Evolutionary conservation across 1,284 basidiomycete genomes (phyloP).

Genomic region (Chalciporus sp.): DNA sequence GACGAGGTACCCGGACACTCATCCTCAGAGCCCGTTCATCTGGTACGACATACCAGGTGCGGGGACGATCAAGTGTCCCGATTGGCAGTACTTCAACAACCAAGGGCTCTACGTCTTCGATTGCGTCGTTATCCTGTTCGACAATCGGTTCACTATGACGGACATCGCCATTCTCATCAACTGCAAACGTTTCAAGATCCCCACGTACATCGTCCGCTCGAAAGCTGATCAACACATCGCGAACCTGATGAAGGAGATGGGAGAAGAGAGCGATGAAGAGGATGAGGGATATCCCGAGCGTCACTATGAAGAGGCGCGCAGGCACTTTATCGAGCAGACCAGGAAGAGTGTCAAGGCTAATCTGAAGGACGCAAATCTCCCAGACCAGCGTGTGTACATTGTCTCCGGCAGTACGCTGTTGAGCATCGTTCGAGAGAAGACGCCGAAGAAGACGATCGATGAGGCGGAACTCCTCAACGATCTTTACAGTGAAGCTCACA

Average conservation of each 20-base stretch:
- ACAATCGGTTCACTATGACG: constrained; percentile 21
- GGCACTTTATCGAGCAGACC: constrained; percentile 20
- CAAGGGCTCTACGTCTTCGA: constrained; percentile 24
- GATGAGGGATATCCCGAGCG: constrained; percentile 1
- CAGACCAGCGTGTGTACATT: constrained; percentile 24
- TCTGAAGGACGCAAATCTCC: constrained; percentile 21
- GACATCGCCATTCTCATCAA: constrained; percentile 17
- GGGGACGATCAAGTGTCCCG: constrained; percentile 17
- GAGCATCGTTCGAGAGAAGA: constrained; percentile 6
- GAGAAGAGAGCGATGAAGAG: constrained; percentile 22
- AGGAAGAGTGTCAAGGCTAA: constrained; percentile 22
- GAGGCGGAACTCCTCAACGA: constrained; percentile 22
- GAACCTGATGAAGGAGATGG: constrained; percentile 17
- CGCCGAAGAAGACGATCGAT: constrained; percentile 20
- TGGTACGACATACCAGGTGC: constrained; percentile 23
- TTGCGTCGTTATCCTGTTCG: constrained; percentile 17
- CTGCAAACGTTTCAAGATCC: constrained; percentile 16
- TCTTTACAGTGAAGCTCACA: constrained; percentile 11
- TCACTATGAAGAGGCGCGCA: constrained; percentile 4
- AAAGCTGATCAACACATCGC: constrained; percentile 18
- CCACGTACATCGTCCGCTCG: constrained; percentile 20
- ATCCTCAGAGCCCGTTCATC: constrained; percentile 13
- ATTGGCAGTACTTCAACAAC: constrained; percentile 19
- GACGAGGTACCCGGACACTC: constrained; percentile 28
- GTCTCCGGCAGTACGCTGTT: constrained; percentile 19